Conservation (phyloP, 2,329 filamentous ascomycete species). For the Metarhizium guizhouense region DNA sequence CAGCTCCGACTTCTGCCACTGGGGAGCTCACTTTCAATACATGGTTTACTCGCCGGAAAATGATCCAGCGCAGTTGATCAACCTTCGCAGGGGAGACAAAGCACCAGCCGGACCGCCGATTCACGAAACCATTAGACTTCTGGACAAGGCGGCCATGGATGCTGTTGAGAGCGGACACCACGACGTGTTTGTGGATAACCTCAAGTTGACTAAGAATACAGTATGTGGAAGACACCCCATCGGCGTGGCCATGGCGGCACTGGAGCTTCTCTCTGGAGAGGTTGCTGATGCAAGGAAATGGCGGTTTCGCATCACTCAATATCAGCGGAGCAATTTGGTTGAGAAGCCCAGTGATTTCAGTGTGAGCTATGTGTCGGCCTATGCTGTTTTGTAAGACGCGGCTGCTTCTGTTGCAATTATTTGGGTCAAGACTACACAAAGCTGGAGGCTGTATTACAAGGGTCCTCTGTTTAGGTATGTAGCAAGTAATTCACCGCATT, state of each 20-base stretch:
- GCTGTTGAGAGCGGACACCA: constrained; percentile 73
- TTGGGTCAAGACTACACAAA: neutral
- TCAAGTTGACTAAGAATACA: constrained; percentile 73
- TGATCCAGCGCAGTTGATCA: constrained; percentile 30
- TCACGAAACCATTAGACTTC: constrained; percentile 71
- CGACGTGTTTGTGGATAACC: constrained; percentile 56
- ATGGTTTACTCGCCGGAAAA: constrained; percentile 56
- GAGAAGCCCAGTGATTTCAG: constrained; percentile 63
- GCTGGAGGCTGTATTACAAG: neutral
- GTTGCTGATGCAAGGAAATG: constrained; percentile 32
- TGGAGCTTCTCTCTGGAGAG: constrained; percentile 53
- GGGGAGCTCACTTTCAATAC: constrained; percentile 76
- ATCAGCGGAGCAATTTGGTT: constrained; percentile 76
- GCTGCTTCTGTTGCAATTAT: neutral
- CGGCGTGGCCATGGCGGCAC: constrained; percentile 79
- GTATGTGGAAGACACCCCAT: constrained; percentile 95
- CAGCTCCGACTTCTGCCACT: constrained; percentile 95
- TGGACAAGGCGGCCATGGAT: constrained; percentile 77
- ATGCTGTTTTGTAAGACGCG: constrained; percentile 55
- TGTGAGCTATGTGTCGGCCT: constrained; percentile 92
- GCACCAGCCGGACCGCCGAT: constrained; percentile 44
- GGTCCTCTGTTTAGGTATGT: too few relatives aligned
- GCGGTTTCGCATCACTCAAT: constrained; percentile 71
- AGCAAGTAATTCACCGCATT: too few relatives aligned
- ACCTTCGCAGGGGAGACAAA: constrained; percentile 22